A percentile compares a stretch with the other conserved stretches of the same genome.
phyloP scores from a whole-genome alignment of 2,329 filamentous ascomycete genomes.

The Graphilbum ipis-grandicollis region DNA sequence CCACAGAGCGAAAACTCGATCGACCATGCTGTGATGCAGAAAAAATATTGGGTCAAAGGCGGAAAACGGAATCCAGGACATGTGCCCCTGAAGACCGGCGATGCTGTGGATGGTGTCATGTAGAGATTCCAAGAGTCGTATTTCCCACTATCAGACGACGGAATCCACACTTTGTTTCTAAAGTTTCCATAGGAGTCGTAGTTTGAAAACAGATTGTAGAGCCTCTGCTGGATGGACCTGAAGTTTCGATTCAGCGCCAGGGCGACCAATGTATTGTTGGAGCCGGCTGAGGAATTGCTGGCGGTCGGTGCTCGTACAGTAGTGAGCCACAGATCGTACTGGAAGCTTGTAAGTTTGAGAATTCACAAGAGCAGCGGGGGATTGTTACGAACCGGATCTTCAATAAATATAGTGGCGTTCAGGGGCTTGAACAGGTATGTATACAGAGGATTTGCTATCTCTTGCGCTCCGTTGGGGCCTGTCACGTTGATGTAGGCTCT shows the following conservation, averaged over 20 bases:
- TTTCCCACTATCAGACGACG: constrained; percentile 24
- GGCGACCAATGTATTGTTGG: constrained; percentile 41
- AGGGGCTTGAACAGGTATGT: constrained; percentile 43
- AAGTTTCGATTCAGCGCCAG: constrained; percentile 33
- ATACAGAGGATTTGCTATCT: constrained; percentile 44
- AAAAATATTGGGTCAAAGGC: constrained; percentile 68
- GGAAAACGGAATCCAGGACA: constrained; percentile 53
- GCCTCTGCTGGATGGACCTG: constrained; percentile 38
- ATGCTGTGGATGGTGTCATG: constrained; percentile 46
- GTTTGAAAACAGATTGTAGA: constrained; percentile 50
- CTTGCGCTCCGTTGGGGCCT: constrained; percentile 36
- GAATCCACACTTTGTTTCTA: constrained; percentile 48
- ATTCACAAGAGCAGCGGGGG: too few relatives aligned
- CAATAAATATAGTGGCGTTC: constrained; percentile 37
- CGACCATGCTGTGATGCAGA: constrained; percentile 60
- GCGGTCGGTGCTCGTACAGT: constrained; percentile 39
- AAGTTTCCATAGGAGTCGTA: constrained; percentile 54
- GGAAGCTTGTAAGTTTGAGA: too few relatives aligned
- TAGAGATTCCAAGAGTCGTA: constrained; percentile 50
- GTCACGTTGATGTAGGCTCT: constrained; percentile 26
- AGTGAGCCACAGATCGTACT: constrained; percentile 42
- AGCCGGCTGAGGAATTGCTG: constrained; percentile 24
- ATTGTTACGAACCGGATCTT: constrained; percentile 34
- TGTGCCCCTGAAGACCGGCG: constrained; percentile 45
- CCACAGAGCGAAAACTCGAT: constrained; percentile 63